phyloP scores from a whole-genome alignment of 2,329 filamentous ascomycete genomes.

The Arthroderma uncinatum region DNA sequence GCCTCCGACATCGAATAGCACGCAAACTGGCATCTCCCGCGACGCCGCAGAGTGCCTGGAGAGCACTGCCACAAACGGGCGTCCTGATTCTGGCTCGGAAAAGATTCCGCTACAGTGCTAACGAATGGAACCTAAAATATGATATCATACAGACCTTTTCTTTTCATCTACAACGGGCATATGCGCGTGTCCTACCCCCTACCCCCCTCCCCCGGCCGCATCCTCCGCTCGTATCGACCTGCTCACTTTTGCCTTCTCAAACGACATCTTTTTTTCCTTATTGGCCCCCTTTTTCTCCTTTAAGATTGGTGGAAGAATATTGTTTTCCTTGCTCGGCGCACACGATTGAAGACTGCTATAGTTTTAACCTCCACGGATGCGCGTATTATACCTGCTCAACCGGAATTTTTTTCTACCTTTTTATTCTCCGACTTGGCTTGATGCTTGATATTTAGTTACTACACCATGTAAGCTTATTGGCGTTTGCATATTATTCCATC shows the following conservation, averaged over 20 bases:
- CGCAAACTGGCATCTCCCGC: background rate
- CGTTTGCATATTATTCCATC: background rate
- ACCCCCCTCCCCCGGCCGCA: background rate
- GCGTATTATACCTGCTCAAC: conserved; percentile 1
- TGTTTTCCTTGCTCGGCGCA: background rate
- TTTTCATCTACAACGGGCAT: background rate
- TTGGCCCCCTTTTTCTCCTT: background rate
- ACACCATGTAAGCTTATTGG: conserved; percentile 1
- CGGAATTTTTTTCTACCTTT: background rate
- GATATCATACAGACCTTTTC: background rate
- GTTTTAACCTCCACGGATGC: background rate
- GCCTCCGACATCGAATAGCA: background rate
- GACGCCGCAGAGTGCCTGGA: background rate
- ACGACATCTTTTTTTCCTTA: background rate
- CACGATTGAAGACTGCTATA: background rate
- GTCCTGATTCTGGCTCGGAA: background rate
- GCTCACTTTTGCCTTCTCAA: background rate
- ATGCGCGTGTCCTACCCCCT: background rate
- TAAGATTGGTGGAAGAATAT: background rate
- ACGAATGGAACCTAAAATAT: background rate
- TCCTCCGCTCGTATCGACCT: background rate
- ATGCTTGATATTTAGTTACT: background rate
- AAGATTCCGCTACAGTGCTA: background rate
- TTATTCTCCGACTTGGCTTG: background rate
- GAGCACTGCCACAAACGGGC: background rate